Conservation (phyloP, 495 filamentous ascomycete species). For the Podospora anserina region DNA sequence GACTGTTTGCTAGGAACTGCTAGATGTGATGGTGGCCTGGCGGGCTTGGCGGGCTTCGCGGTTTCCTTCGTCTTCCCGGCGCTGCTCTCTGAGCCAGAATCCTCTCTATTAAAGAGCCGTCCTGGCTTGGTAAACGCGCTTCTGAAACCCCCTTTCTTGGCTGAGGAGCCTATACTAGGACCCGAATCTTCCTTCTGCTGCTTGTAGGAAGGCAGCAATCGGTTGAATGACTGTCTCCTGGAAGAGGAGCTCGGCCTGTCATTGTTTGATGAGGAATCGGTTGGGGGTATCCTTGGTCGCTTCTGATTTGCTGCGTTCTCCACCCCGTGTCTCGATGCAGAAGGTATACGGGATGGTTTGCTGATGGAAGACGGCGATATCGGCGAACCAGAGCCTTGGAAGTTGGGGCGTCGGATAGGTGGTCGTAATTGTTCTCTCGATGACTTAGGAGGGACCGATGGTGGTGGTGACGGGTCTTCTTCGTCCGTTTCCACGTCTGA, state of each 20-base stretch:
- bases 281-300: constrained; percentile 35
- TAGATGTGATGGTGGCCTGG: constrained; percentile 11
- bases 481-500: constrained; percentile 16
- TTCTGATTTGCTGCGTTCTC: constrained; percentile 47
- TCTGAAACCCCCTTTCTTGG: constrained; percentile 36
- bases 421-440: background rate
- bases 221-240: constrained; percentile 30
- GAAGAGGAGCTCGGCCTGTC: constrained; percentile 15
- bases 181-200: constrained; percentile 21
- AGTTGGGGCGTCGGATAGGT: constrained; percentile 14
- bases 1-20: constrained; percentile 25
- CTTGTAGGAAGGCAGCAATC: constrained; percentile 23
- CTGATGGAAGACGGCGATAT: constrained; percentile 13
- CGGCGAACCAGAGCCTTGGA: constrained; percentile 18
- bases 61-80: constrained; percentile 20
- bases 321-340: constrained; percentile 16
- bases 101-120: constrained; percentile 30
- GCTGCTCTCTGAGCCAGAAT: constrained; percentile 29
- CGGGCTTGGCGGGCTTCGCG: constrained; percentile 6
- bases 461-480: constrained; percentile 16
- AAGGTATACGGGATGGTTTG: constrained; percentile 15
- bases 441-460: constrained; percentile 29
- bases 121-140: constrained; percentile 31
- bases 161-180: constrained; percentile 16
- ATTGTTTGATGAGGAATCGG: constrained; percentile 16